phyloP scores from a whole-genome alignment of 352 stramenopile genomes.

The Pythium apleroticum region DNA sequence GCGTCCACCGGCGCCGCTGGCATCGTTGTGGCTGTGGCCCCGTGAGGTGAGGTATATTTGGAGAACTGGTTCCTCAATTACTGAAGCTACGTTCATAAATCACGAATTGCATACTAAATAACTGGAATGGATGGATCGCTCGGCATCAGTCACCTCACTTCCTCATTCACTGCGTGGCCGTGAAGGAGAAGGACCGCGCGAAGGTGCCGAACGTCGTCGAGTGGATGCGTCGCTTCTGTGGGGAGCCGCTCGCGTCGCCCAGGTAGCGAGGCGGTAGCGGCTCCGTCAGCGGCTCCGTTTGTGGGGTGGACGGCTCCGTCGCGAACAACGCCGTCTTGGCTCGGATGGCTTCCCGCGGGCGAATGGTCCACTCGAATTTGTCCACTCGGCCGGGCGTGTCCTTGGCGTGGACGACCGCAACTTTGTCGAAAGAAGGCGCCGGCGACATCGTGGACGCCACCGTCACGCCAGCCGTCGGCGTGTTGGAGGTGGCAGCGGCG shows the following conservation, averaged over 20 bases:
- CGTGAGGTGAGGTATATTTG: slow-evolving; percentile 1
- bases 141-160: not conserved
- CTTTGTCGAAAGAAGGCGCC: slow-evolving; percentile 63
- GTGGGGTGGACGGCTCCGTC: too few relatives aligned
- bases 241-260: slow-evolving; percentile 40
- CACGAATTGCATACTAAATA: slow-evolving; percentile 18
- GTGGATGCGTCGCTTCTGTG: slow-evolving; percentile 74
- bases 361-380: slow-evolving; percentile 59
- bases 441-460: slow-evolving; percentile 44
- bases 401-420: slow-evolving; percentile 45
- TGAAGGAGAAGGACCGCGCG: slow-evolving; percentile 76
- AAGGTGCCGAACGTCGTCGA: slow-evolving; percentile 80
- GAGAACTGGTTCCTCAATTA: slow-evolving; percentile 5
- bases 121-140: not conserved
- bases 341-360: slow-evolving; percentile 3
- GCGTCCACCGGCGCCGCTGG: not conserved
- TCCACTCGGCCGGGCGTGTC: slow-evolving; percentile 57
- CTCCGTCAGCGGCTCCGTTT: not conserved
- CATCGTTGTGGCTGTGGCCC: not conserved
- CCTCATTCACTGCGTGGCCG: slow-evolving; percentile 7
- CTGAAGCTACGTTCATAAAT: slow-evolving; percentile 8
- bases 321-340: not conserved
- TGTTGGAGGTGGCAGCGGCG: slow-evolving; percentile 10
- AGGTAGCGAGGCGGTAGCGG: slow-evolving; percentile 71
- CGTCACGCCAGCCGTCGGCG: slow-evolving; percentile 7